Conservation (phyloP, 2,329 filamentous ascomycete species). For the Fusarium sp. region DNA sequence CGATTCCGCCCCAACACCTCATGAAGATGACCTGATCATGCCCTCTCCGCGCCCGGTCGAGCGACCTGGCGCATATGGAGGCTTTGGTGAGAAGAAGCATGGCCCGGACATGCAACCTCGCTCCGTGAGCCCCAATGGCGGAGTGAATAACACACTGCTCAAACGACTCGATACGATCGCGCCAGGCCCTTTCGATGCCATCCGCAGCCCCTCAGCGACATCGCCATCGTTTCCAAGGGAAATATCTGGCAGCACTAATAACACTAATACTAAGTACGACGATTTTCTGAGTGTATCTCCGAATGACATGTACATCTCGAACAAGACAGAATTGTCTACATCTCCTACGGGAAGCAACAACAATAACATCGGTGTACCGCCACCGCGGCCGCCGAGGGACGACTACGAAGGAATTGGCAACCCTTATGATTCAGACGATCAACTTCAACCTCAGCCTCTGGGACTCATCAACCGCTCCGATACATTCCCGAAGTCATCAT, state of each 20-base stretch:
- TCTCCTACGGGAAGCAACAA: slow-evolving; percentile 34
- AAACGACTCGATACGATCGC: slow-evolving; percentile 75
- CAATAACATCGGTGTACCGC: slow-evolving; percentile 48
- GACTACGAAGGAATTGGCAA: slow-evolving; percentile 71
- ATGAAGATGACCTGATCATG: slow-evolving; percentile 53
- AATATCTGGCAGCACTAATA: slow-evolving; percentile 26
- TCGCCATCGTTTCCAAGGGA: slow-evolving; percentile 50
- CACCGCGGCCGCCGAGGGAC: slow-evolving; percentile 60
- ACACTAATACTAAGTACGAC: slow-evolving; percentile 29
- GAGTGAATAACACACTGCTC: slow-evolving; percentile 57
- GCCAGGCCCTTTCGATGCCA: slow-evolving; percentile 73
- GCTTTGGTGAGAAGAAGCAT: slow-evolving; percentile 54
- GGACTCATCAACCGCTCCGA: slow-evolving; percentile 60
- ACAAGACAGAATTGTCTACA: slow-evolving; percentile 20
- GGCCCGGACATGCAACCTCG: slow-evolving; percentile 38
- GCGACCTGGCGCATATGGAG: slow-evolving; percentile 64
- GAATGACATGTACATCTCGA: slow-evolving; percentile 24
- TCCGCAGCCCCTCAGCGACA: slow-evolving; percentile 50
- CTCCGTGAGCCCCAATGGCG: slow-evolving; percentile 39
- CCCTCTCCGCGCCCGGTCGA: slow-evolving; percentile 53
- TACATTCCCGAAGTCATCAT: slow-evolving; percentile 62
- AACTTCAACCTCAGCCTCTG: slow-evolving; percentile 53
- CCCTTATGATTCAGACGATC: slow-evolving; percentile 53
- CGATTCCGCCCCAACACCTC: slow-evolving; percentile 57
- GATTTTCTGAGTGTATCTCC: slow-evolving; percentile 38